Percentiles rank a stretch among this genome's conserved stretches.
Conservation (phyloP, 2,329 filamentous ascomycete species). For the Trichoderma lentiforme region DNA sequence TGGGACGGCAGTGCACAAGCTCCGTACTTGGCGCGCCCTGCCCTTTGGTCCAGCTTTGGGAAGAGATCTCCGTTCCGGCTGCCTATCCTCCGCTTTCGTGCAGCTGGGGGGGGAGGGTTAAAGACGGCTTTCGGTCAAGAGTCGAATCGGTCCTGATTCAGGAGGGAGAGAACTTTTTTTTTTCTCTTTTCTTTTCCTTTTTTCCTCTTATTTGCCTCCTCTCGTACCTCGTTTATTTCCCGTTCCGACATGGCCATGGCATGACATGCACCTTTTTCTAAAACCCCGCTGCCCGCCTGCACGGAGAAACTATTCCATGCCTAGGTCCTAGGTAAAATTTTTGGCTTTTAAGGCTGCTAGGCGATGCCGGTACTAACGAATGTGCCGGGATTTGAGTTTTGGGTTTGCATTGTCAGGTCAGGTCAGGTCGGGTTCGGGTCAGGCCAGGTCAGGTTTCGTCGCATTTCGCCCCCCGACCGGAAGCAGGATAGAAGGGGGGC, state of each 20-base stretch:
- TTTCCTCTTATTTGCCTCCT: not conserved
- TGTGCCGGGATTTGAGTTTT: not conserved
- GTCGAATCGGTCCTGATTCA: conserved; percentile 10
- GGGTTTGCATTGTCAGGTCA: not conserved
- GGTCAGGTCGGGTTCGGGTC: not conserved
- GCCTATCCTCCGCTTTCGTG: conserved; percentile 15
- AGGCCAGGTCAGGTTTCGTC: not conserved
- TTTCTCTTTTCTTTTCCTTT: not conserved
- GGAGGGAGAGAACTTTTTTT: not conserved
- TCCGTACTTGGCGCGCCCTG: not conserved
- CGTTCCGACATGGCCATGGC: not conserved
- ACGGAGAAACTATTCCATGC: conserved; percentile 10
- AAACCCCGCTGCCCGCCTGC: not conserved
- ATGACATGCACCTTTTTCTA: not conserved
- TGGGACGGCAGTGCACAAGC: not conserved
- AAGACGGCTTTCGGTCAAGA: not conserved
- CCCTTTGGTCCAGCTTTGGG: not conserved
- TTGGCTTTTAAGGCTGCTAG: not conserved
- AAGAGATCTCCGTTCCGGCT: conserved; percentile 12
- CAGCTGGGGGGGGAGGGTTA: not conserved
- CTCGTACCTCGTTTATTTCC: not conserved
- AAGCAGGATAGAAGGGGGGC: conserved; percentile 8
- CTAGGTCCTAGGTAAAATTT: not conserved
- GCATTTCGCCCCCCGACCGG: not conserved
- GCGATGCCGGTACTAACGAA: conserved; percentile 7